Conservation (phyloP, 352 stramenopile genomes). For the Peronospora belbahrii region DNA sequence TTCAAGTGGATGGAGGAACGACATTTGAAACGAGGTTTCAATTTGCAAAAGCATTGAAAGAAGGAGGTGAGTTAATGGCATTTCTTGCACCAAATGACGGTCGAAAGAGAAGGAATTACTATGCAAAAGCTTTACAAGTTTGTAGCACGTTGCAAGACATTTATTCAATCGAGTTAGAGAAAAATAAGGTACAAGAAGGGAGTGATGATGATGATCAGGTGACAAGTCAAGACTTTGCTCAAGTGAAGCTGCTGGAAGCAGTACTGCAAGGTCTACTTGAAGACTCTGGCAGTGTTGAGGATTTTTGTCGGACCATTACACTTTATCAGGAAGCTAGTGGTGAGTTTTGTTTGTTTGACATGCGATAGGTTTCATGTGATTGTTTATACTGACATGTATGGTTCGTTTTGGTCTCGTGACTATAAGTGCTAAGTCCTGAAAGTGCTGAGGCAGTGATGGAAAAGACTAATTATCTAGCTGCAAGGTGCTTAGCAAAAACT, state of each 20-base stretch:
- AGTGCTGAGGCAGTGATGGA: conserved; percentile 68
- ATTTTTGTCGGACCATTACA: conserved; percentile 41
- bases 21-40: conserved; percentile 81
- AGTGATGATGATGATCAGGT: conserved; percentile 38
- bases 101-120: conserved; percentile 13
- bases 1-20: conserved; percentile 73
- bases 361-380: too few species aligned
- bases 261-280: conserved; percentile 32
- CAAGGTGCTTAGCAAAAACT: conserved; percentile 26
- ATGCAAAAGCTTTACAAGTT: conserved; percentile 19
- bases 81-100: conserved; percentile 34
- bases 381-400: too few species aligned
- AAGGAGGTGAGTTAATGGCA: conserved; percentile 36
- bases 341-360: conserved; percentile 10
- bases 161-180: conserved; percentile 22
- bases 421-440: conserved; percentile 42
- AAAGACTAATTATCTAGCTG: conserved; percentile 56
- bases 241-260: conserved; percentile 48
- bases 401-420: too few species aligned
- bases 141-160: conserved; percentile 34
- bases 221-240: conserved; percentile 36
- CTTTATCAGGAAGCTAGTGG: conserved; percentile 51
- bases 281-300: conserved; percentile 12
- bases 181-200: background rate
- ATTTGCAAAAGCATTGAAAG: conserved; percentile 58